Conservation (phyloP, 345 rosid genomes). For the Conringia planisiliqua region DNA sequence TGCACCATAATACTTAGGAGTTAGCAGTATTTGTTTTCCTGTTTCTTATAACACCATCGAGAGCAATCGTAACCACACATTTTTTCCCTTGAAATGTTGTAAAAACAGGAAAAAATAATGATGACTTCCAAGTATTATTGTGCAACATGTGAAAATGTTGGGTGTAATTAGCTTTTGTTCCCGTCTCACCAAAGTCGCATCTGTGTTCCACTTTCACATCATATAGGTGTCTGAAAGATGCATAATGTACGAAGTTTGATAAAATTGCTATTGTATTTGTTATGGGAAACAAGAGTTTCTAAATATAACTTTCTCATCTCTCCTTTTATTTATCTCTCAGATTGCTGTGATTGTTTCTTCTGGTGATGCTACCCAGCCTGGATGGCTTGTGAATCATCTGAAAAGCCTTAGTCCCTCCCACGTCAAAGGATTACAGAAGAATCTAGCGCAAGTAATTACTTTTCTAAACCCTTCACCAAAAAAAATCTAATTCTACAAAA, state of each 20-base stretch:
- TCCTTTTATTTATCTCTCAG: constrained; percentile 38
- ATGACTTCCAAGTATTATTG: not conserved
- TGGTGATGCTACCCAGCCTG: constrained; percentile 69
- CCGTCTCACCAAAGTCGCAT: not conserved
- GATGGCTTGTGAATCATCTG: constrained; percentile 70
- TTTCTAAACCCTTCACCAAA: not conserved
- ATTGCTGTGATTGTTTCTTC: constrained; percentile 82
- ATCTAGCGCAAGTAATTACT: constrained; percentile 59
- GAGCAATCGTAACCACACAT: too few species aligned
- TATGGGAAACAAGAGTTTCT: not conserved
- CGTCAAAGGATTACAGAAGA: constrained; percentile 52
- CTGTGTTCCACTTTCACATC: not conserved
- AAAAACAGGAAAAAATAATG: not conserved
- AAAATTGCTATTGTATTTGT: not conserved
- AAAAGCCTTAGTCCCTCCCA: constrained; percentile 52
- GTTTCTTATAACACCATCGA: not conserved
- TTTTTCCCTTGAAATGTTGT: too few species aligned
- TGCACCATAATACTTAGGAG: not conserved
- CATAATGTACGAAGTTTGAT: not conserved
- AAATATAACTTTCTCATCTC: not conserved
- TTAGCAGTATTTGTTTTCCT: not conserved
- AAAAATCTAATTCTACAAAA: not conserved
- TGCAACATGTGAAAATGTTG: not conserved
- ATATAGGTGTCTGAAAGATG: not conserved
- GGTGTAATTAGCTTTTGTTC: not conserved